A percentile compares a stretch with the other conserved stretches of the same genome.
phyloP scores from a whole-genome alignment of 1,139 yeast genomes.

The Suhomyces bribrorum region DNA sequence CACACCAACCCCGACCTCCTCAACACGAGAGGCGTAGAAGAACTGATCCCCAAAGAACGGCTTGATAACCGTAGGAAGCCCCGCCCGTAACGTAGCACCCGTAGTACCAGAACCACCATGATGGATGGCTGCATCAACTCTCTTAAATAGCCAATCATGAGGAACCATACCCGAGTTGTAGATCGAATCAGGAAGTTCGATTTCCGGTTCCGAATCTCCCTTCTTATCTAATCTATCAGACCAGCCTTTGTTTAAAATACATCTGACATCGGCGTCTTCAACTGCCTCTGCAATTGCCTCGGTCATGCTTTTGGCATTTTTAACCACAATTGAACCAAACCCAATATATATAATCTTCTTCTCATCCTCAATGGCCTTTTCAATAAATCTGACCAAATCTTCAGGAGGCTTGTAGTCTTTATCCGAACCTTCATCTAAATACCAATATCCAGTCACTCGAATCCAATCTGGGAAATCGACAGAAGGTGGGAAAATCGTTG shows the following conservation, averaged over 20 bases:
- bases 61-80: slow-evolving; percentile 84
- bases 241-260: slow-evolving; percentile 94
- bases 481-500: slow-evolving; percentile 85
- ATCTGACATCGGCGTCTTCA: slow-evolving; percentile 72
- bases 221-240: slow-evolving; percentile 61
- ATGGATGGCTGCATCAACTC: slow-evolving; percentile 90
- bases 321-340: slow-evolving; percentile 92
- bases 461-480: slow-evolving; percentile 95
- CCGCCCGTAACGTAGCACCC: slow-evolving; percentile 85
- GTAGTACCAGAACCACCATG: slow-evolving; percentile 99
- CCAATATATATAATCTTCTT: slow-evolving; percentile 88
- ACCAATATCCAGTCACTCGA: slow-evolving; percentile 95
- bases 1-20: slow-evolving; percentile 88
- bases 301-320: slow-evolving; percentile 77
- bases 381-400: slow-evolving; percentile 60
- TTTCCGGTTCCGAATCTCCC: slow-evolving; percentile 43
- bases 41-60: slow-evolving; percentile 98
- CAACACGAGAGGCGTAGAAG: slow-evolving; percentile 83
- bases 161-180: slow-evolving; percentile 75
- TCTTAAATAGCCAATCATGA: slow-evolving; percentile 92
- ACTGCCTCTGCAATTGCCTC: slow-evolving; percentile 80
- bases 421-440: slow-evolving; percentile 67
- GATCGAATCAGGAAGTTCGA: slow-evolving; percentile 67
- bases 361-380: slow-evolving; percentile 56
- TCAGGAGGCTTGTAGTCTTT: slow-evolving; percentile 64